Evolutionary conservation across 805 yeast species (phyloP), one percentile per base, ranked within the genome.

Genomic region (Spathaspora sp.): DNA sequence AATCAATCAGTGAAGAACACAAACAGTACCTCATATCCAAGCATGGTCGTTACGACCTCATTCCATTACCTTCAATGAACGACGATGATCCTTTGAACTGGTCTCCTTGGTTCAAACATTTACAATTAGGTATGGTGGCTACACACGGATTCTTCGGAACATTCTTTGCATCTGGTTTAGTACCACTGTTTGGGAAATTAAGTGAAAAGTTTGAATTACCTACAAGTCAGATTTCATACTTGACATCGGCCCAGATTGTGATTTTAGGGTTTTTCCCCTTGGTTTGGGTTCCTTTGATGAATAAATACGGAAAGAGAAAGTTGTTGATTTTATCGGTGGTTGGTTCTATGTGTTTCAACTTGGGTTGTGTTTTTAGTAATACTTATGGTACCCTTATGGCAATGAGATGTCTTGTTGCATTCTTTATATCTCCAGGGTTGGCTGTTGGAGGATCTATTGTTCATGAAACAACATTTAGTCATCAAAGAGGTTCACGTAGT

Each of bases 21-120:
- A 49, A 46, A 42, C 47, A 50, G 18, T 56, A 56, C 44, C 49
- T 56, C 12, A 48, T 52, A 18, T 44, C 20, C 26, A 50, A 48
- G 47, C 61, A 58, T 48, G 59, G 60, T 6, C 46, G 57, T 12
- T 46, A 19, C 32, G 48, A 56, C 8, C 50, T 57, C 11, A 54
- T 51, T 23, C 60, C 60, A 2, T 29, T 57, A 18, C 60, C 60
- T 8, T 43, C 57, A 3, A 42, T 44, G 46, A 49, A 48, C 44
- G 59, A 54, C 20, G 54, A 57, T 35, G 61, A 58, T 29, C 61
- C 61, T 9, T 47, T 58, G 16, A 58, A 58, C 42, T 58, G 61
- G 61, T 46, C 54, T 5, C 17, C 31, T n/a, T 20, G 47, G 23
- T 17, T 42, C 20, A 58, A 58, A 32, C 32, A 42, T 16, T 16